Base-by-base conservation (phyloP, 179 eudicot genomes). In the Amaranthus tricolor region DNA sequence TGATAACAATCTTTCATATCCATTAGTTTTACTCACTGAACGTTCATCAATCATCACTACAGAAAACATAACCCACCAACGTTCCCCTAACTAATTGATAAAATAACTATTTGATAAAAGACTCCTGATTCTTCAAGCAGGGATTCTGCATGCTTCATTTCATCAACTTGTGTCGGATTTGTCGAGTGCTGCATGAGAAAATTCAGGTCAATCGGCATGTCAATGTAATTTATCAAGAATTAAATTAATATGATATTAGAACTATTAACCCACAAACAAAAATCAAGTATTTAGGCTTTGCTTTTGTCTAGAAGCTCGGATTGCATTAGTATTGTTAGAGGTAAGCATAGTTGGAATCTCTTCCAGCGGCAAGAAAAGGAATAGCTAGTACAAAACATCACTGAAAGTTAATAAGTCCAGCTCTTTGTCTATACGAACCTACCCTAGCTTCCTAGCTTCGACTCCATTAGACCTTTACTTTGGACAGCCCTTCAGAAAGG, bases 161-260 rank as follows among this genome's bases (percentile, higher is more conserved):
- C 47, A 72, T 81, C 62, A 84, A 14, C 73, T 84, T 6, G 85
- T 83, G 53, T 81, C 85, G 16, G 85, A 82, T 45, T 81, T 84
- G 65, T 84, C 87, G 63, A 81, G 78, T 61, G 87, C 87, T 84
- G 85, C 74, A 73, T 16, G 4, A 47, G 74, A 70, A 15, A 9
- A 40, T 59, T 55, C 44, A 17, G 52, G 59, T 77, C 16, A 80
- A 40, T 59, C 15, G n/a, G 2, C 63, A 21, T 8, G 44, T 50
- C 31, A 17, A 16, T 53, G 16, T 45, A 72, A 16, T 12, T n/a
- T 7, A 20, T 44, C 45, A 1, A 12, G 16, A 62, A 11, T 1
- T 2, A 40, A 62, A 7, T 40, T 14, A 45, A 5, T 6, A 14
- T 47, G 8, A 14, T 24, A 5, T 3, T 12, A 13, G 45, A 62